phyloP scores from a whole-genome alignment of 176 grass and related monocot genomes.

The Eragrostis nindensis region DNA sequence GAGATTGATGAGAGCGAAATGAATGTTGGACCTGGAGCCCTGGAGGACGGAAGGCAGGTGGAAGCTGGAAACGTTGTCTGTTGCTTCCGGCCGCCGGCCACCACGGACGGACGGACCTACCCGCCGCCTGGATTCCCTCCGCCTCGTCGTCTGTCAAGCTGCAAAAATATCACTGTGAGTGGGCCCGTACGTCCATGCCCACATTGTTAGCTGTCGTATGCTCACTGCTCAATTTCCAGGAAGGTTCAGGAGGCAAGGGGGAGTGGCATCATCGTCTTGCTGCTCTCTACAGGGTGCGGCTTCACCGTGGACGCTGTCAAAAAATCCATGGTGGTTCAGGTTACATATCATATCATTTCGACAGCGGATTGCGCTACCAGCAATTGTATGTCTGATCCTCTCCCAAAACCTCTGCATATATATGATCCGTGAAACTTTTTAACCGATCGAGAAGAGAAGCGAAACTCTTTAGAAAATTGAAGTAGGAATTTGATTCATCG shows the following conservation, averaged over 20 bases:
- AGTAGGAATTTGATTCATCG: background rate
- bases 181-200: background rate
- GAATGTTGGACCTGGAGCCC: background rate
- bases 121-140: slow-evolving; percentile 1
- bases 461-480: background rate
- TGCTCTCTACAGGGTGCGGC: too few relatives aligned
- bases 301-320: background rate
- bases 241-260: background rate
- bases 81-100: background rate
- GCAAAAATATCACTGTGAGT: slow-evolving; percentile 23
- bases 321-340: background rate
- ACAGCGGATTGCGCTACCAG: background rate
- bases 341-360: background rate
- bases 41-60: background rate
- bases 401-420: background rate
- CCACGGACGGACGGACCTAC: background rate
- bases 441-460: too few relatives aligned
- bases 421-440: background rate
- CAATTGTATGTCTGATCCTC: background rate
- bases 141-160: background rate
- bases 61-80: slow-evolving; percentile 13
- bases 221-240: background rate
- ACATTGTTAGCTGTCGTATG: background rate
- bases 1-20: background rate
- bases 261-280: too few relatives aligned